Base-by-base conservation (phyloP, 2,329 filamentous ascomycete species). In the Sarocladium strictum region DNA sequence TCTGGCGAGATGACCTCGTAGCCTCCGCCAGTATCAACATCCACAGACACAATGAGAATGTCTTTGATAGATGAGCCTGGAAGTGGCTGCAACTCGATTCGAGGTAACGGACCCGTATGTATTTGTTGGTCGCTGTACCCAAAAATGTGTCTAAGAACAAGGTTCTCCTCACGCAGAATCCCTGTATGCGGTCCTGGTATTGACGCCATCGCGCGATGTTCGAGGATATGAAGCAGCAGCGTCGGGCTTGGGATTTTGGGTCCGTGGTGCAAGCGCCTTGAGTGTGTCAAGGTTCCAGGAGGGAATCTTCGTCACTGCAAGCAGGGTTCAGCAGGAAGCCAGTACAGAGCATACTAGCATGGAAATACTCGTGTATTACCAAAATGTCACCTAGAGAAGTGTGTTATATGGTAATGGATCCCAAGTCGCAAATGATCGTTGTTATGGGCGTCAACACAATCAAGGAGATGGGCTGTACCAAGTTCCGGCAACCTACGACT, bases 81-180 rank as follows among this genome's bases (percentile, higher is more conserved):
- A 5, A 60, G 12, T 32, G 29, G 50, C 23, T 37, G 50, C 17
- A 37, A 19, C 17, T 33, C 53, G 38, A 47, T 54, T 11, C 41
- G 45, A 9, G 56, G 43, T 26, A 17, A 47, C 7, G 41, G 7
- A 7, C 21, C 41, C 6, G 19, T 26, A 23, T 47, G 4, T 15
- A n/a, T 12, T 27, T 10, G 7, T 9, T 14, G 41, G n/a, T 47
- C 40, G 53, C 45, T 37, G 43, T 61, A 60, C 3, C 61, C 60
- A 3, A 61, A 24, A 21, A 60, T 56, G 38, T 60, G 54, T 47
- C 61, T 45, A 12, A 62, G 54, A 27, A 50, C 54, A 38, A 60
- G 32, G 35, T 57, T 61, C 37, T 62, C 60, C 19, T 62, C 60
- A 5, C 57, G 57, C 3, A 62, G 53, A 49, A 61, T 57, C n/a